A percentile compares a stretch with the other conserved stretches of the same genome.
These are phyloP conservation scores for Exophiala oligosperma DNA, from an alignment of 2,329 filamentous ascomycete species.

Conservation along the genomic window DNA sequence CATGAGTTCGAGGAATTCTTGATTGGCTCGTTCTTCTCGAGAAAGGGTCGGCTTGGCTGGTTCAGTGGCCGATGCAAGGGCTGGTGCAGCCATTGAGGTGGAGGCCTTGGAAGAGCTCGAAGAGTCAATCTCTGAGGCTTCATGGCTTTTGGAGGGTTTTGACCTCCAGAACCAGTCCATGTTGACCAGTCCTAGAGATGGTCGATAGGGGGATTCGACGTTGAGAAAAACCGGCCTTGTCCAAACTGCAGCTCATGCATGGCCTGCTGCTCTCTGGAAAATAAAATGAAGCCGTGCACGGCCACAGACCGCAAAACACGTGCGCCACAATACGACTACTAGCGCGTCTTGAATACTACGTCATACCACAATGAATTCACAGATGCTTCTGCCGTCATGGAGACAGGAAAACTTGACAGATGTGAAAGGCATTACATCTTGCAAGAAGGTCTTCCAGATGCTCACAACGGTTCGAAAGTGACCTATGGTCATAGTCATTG, in stretches of 20 bases:
- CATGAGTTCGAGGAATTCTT: slow-evolving; percentile 56
- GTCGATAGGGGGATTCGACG: too few relatives aligned
- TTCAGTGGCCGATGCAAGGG: slow-evolving; percentile 15
- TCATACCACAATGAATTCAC: neutral
- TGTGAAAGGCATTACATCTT: slow-evolving; percentile 10
- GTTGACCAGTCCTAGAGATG: too few relatives aligned
- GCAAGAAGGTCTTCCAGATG: neutral
- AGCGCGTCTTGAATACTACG: too few relatives aligned
- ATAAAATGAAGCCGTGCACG: too few relatives aligned
- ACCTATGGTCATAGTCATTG: too few relatives aligned
- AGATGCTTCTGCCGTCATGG: slow-evolving; percentile 4
- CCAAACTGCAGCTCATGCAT: too few relatives aligned
- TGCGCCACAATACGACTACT: too few relatives aligned
- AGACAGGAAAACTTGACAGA: neutral
- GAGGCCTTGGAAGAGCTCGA: neutral
- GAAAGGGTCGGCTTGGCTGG: slow-evolving; percentile 34
- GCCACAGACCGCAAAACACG: too few relatives aligned
- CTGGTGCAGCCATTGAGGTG: slow-evolving; percentile 19
- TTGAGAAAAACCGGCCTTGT: too few relatives aligned
- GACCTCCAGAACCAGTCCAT: slow-evolving; percentile 52
- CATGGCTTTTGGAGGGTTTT: slow-evolving; percentile 27
- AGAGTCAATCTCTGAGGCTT: neutral
- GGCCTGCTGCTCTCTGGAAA: too few relatives aligned
- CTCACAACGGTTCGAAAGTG: too few relatives aligned
- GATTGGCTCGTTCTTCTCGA: slow-evolving; percentile 52